Percentiles rank a stretch among this genome's conserved stretches.
These are phyloP conservation scores for Sphenostylis stenocarpa DNA, from an alignment of 306 rosid genomes.

Conservation along the genomic window DNA sequence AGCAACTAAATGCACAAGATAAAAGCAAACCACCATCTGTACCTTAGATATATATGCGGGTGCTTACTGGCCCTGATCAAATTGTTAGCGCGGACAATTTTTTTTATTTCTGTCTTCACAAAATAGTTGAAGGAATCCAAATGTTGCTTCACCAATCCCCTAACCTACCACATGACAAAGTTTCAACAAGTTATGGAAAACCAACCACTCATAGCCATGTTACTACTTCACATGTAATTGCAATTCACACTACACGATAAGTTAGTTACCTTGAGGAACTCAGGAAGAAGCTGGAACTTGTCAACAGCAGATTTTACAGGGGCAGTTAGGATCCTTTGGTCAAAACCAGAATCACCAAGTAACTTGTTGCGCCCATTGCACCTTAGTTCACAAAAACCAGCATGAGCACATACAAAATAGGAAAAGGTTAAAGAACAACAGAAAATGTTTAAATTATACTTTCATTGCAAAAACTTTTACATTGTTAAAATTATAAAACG, in stretches of 20 bases:
- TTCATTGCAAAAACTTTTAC: background rate
- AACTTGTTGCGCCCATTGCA: conserved; percentile 27
- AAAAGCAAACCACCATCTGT: background rate
- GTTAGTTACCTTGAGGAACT: conserved; percentile 71
- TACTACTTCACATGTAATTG: background rate
- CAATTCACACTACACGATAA: background rate
- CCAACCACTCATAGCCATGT: background rate
- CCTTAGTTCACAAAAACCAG: background rate
- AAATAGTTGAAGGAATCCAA: conserved; percentile 93
- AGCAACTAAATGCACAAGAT: background rate
- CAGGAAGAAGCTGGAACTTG: conserved; percentile 84
- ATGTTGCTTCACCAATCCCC: conserved; percentile 93
- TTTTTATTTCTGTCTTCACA: conserved; percentile 65
- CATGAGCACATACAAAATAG: background rate
- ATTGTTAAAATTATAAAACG: background rate
- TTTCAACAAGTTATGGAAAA: background rate
- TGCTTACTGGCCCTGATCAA: conserved; percentile 38
- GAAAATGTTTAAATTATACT: background rate
- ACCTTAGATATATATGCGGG: conserved; percentile 63
- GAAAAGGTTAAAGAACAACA: background rate
- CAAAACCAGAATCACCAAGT: conserved; percentile 36
- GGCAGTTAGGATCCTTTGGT: conserved; percentile 65
- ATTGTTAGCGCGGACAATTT: conserved; percentile 73
- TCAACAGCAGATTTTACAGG: conserved; percentile 81
- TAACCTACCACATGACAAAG: conserved; percentile 45